Percentiles rank a stretch among this genome's conserved stretches.
phyloP scores from a whole-genome alignment of 2,329 filamentous ascomycete species.

The Tolypocladium endophyticum region DNA sequence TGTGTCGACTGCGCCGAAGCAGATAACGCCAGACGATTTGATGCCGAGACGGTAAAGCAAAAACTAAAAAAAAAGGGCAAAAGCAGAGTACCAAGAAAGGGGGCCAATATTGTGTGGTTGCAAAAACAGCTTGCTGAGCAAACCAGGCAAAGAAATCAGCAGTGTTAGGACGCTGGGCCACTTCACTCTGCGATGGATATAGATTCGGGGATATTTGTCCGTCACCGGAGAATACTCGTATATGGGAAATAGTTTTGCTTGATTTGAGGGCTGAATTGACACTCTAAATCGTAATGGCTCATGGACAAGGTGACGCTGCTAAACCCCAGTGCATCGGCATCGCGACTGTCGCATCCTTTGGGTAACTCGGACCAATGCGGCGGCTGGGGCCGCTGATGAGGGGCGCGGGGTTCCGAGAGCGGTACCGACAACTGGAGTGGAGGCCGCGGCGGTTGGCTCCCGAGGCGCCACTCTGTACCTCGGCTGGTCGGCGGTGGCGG shows the following conservation, averaged over 20 bases:
- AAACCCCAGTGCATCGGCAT: not conserved
- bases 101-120: constrained; percentile 6
- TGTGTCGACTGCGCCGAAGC: not conserved
- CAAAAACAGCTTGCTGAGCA: constrained; percentile 5
- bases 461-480: constrained; percentile 1
- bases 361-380: not conserved
- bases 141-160: constrained; percentile 12
- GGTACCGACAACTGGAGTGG: not conserved
- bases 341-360: not conserved
- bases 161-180: constrained; percentile 10
- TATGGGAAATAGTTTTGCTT: constrained; percentile 3
- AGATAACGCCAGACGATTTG: not conserved
- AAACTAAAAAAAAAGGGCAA: not conserved
- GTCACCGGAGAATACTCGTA: constrained; percentile 25
- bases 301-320: no score
- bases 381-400: not conserved
- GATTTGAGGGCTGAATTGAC: constrained; percentile 1
- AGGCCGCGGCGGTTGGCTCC: not conserved
- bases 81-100: constrained; percentile 4
- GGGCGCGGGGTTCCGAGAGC: not conserved
- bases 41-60: not conserved
- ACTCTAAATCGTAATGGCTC: not conserved
- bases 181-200: constrained; percentile 22
- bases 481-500: not conserved
- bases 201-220: constrained; percentile 28